These are phyloP conservation scores for Colletotrichum echinochloae DNA, from an alignment of 2,329 filamentous ascomycete species.

Conservation along the genomic window DNA sequence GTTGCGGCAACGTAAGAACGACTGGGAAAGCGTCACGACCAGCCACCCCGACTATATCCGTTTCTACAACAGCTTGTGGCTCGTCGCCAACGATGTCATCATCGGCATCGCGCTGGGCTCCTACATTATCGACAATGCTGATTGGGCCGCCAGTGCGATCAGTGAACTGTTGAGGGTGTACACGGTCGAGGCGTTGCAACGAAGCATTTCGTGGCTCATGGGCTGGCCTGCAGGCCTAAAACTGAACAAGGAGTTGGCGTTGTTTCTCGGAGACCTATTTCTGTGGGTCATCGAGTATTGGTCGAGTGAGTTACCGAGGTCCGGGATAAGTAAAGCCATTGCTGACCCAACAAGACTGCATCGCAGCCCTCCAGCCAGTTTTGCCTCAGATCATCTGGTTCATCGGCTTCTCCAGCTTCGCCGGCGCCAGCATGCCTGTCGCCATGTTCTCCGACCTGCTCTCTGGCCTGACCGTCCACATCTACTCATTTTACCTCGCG, in stretches of 20 bases:
- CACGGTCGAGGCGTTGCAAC: constrained; percentile 87
- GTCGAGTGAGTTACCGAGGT: constrained; percentile 73
- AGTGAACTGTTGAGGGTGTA: constrained; percentile 81
- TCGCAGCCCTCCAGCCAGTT: constrained; percentile 80
- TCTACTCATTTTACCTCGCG: constrained; percentile 97
- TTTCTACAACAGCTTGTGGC: constrained; percentile 98
- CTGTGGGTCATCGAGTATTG: constrained; percentile 99
- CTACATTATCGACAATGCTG: constrained; percentile 95
- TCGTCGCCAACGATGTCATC: constrained; percentile 98
- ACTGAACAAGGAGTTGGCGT: constrained; percentile 90
- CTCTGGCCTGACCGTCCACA: constrained; percentile 91
- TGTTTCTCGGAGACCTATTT: constrained; percentile 95
- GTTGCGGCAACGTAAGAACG: constrained; percentile 85
- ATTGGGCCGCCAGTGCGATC: constrained; percentile 84
- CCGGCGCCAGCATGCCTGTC: constrained; percentile 96
- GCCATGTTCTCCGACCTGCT: constrained; percentile 94
- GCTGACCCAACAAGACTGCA: constrained; percentile 69
- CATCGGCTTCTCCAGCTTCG: constrained; percentile 94
- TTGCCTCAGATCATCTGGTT: constrained; percentile 91
- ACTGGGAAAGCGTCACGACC: constrained; percentile 95
- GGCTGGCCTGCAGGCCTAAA: constrained; percentile 95
- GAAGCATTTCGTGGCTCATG: constrained; percentile 95
- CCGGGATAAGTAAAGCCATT: neutral
- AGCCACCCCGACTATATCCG: constrained; percentile 98
- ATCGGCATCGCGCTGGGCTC: constrained; percentile 97